phyloP scores from a whole-genome alignment of 257 asterid species.

The Echium plantagineum region DNA sequence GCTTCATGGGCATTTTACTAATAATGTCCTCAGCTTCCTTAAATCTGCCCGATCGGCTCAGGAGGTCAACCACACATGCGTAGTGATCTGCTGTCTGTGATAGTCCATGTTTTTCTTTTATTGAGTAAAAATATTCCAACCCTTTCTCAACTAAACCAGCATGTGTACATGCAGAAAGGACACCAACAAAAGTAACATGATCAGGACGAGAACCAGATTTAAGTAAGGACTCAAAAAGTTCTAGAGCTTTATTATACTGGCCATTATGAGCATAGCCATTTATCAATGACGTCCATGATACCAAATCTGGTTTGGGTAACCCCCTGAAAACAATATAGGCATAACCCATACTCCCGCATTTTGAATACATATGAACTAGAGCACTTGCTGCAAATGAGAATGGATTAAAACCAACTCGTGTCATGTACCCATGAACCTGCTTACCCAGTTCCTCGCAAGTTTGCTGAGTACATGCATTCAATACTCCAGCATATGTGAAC shows the following conservation, averaged over 20 bases:
- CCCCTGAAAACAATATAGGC: constrained; percentile 40
- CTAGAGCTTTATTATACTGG: constrained; percentile 49
- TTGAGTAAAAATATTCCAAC: constrained; percentile 50
- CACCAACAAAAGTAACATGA: constrained; percentile 56
- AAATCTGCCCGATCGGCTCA: constrained; percentile 62
- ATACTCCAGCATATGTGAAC: constrained; percentile 49
- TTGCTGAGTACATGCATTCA: constrained; percentile 50
- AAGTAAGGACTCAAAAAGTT: constrained; percentile 36
- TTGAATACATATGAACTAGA: constrained; percentile 68
- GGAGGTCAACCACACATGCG: constrained; percentile 58
- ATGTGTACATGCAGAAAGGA: constrained; percentile 62
- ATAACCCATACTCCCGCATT: constrained; percentile 50
- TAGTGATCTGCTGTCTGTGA: constrained; percentile 51
- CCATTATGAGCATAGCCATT: constrained; percentile 69
- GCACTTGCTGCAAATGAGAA: constrained; percentile 59
- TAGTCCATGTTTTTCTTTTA: constrained; percentile 36
- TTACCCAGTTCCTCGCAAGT: constrained; percentile 48
- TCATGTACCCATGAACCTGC: constrained; percentile 67
- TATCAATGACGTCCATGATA: constrained; percentile 66
- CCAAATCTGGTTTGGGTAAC: constrained; percentile 48
- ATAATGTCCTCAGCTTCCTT: constrained; percentile 57
- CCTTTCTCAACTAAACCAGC: constrained; percentile 74
- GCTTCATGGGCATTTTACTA: constrained; percentile 42
- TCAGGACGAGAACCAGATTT: constrained; percentile 46
- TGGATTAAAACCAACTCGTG: constrained; percentile 43